These are phyloP conservation scores for Dioszegia crocea DNA, from an alignment of 768 basidiomycete genomes.

Conservation along the genomic window DNA sequence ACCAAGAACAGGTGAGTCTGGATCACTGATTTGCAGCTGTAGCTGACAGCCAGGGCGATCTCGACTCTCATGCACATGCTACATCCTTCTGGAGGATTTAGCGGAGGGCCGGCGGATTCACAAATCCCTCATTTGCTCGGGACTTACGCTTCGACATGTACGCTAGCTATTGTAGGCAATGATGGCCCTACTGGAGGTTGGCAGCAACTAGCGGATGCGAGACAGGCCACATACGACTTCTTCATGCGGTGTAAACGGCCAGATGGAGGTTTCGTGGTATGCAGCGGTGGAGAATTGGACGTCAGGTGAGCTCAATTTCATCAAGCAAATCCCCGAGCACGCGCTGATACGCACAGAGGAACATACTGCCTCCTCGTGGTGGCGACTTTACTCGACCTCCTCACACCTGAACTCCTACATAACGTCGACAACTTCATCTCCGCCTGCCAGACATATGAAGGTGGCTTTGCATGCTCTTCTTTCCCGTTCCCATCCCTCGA, in stretches of 20 bases:
- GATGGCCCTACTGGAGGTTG: constrained; percentile 56
- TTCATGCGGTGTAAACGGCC: constrained; percentile 87
- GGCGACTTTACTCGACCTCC: constrained; percentile 73
- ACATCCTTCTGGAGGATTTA: constrained; percentile 82
- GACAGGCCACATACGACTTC: constrained; percentile 74
- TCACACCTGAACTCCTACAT: constrained; percentile 79
- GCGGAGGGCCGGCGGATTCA: constrained; percentile 69
- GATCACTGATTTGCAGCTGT: background rate
- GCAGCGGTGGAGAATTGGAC: constrained; percentile 83
- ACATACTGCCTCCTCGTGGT: constrained; percentile 85
- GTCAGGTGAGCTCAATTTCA: constrained; percentile 62
- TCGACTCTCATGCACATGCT: constrained; percentile 77
- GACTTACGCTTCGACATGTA: constrained; percentile 80
- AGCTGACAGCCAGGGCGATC: constrained; percentile 58
- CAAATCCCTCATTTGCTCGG: constrained; percentile 83
- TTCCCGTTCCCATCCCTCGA: constrained; percentile 59
- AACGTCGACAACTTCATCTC: constrained; percentile 75
- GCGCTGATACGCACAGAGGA: constrained; percentile 57
- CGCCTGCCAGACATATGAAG: constrained; percentile 90
- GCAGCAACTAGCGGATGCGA: constrained; percentile 76
- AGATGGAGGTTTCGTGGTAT: constrained; percentile 89
- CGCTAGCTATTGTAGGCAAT: constrained; percentile 74
- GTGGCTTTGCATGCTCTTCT: constrained; percentile 80
- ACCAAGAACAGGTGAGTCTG: constrained; percentile 65
- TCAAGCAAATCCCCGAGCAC: background rate